These are phyloP conservation scores for Aureobasidium sp. DNA, from an alignment of 2,329 filamentous ascomycete genomes.

Conservation along the genomic window DNA sequence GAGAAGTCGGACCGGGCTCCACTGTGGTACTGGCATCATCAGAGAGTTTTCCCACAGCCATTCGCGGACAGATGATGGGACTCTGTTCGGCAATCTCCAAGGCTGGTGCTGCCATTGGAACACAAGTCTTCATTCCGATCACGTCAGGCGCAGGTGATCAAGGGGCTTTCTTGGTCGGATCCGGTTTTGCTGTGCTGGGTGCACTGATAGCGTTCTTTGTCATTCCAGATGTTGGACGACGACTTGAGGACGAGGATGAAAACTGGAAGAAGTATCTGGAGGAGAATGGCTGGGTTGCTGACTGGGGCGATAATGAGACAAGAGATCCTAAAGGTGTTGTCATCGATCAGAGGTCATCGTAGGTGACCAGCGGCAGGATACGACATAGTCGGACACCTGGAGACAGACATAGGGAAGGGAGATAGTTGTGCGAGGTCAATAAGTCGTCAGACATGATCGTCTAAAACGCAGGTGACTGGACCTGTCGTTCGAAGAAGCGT, in stretches of 20 bases:
- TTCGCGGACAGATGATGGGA: slow-evolving; percentile 65
- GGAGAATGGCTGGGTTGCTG: slow-evolving; percentile 32
- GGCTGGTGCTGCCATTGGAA: slow-evolving; percentile 71
- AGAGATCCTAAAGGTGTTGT: not conserved
- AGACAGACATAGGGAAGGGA: no score
- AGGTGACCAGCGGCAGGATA: not conserved
- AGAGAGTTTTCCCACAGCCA: slow-evolving; percentile 81
- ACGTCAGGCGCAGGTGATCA: slow-evolving; percentile 55
- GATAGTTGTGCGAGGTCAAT: no score
- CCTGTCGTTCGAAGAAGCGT: no score
- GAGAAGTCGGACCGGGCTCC: slow-evolving; percentile 62
- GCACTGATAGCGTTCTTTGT: slow-evolving; percentile 56
- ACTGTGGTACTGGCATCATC: slow-evolving; percentile 70
- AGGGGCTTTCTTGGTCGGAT: slow-evolving; percentile 80
- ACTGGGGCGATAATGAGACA: slow-evolving; percentile 10
- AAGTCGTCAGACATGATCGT: no score
- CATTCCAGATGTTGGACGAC: slow-evolving; percentile 25
- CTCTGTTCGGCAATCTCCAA: slow-evolving; percentile 66
- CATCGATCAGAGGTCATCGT: not conserved
- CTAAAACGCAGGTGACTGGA: no score
- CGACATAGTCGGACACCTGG: no score
- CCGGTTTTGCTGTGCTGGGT: slow-evolving; percentile 64
- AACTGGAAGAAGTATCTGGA: slow-evolving; percentile 40
- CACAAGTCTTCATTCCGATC: slow-evolving; percentile 64
- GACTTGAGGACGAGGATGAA: slow-evolving; percentile 28